phyloP scores from a whole-genome alignment of 352 stramenopile species.

The Pythium utonaiense region DNA sequence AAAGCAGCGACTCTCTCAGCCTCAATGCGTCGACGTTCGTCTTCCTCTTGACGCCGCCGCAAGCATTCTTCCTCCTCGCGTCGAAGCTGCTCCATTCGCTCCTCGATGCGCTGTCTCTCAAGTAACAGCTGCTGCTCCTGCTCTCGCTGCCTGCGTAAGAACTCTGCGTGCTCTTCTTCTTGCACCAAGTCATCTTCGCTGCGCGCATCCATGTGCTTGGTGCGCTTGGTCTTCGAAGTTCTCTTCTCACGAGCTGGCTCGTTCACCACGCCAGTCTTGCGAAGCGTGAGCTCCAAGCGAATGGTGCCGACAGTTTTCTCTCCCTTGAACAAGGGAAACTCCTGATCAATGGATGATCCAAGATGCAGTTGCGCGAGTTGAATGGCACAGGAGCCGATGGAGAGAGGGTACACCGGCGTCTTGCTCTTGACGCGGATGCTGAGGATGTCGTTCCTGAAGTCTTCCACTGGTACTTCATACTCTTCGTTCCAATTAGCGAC shows the following conservation, averaged over 20 bases:
- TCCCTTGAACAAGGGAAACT: slow-evolving; percentile 54
- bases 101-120: slow-evolving; percentile 15
- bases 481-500: slow-evolving; percentile 75
- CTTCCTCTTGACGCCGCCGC: slow-evolving; percentile 16
- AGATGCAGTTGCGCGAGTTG: slow-evolving; percentile 46
- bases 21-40: slow-evolving; percentile 9
- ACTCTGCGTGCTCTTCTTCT: slow-evolving; percentile 1
- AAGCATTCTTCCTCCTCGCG: slow-evolving; percentile 14
- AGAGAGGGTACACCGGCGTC: slow-evolving; percentile 55
- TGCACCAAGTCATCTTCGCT: not conserved
- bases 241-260: not conserved
- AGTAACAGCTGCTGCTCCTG: slow-evolving; percentile 18
- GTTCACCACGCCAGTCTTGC: slow-evolving; percentile 6
- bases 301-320: slow-evolving; percentile 36
- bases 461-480: slow-evolving; percentile 54
- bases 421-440: slow-evolving; percentile 76
- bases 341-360: slow-evolving; percentile 44
- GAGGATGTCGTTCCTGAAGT: slow-evolving; percentile 47
- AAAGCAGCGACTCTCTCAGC: slow-evolving; percentile 5
- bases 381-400: slow-evolving; percentile 55
- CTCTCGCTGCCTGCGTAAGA: slow-evolving; percentile 15
- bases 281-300: slow-evolving; percentile 48
- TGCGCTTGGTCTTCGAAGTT: slow-evolving; percentile 4
- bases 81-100: slow-evolving; percentile 17
- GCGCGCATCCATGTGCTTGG: not conserved